Evolutionary conservation across 148 eudicot genomes (phyloP).

Genomic region (Pouteria glomerata): DNA sequence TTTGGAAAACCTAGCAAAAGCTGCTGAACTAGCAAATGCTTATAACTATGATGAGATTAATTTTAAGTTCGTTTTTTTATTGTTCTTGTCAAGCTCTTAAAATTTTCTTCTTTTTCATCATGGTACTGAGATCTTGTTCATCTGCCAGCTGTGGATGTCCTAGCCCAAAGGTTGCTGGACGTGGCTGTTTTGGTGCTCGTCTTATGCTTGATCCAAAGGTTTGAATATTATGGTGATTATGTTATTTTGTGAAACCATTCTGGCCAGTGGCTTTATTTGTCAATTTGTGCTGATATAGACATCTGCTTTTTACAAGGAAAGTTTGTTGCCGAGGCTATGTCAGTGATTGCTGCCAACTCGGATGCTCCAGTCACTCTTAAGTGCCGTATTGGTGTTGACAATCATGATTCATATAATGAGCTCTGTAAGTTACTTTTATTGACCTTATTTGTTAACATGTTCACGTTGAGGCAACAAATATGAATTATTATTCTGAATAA

Average conservation of each 20-base stretch:
- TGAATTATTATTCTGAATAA: too few species aligned
- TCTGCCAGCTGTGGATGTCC: conserved; percentile 91
- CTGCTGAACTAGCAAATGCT: conserved; percentile 67
- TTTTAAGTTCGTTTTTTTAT: conserved; percentile 62
- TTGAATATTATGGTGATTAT: conserved; percentile 12
- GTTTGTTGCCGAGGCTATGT: conserved; percentile 98
- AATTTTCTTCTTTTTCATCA: conserved; percentile 6
- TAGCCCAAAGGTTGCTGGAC: conserved; percentile 92
- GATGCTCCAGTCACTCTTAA: conserved; percentile 91
- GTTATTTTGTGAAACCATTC: neutral
- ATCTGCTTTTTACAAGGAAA: conserved; percentile 54
- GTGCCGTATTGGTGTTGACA: conserved; percentile 95
- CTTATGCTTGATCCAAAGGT: conserved; percentile 99
- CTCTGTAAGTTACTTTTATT: conserved; percentile 58
- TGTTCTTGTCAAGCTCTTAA: conserved; percentile 13
- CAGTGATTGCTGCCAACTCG: conserved; percentile 89
- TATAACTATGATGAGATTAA: conserved; percentile 96
- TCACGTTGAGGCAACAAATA: too few species aligned
- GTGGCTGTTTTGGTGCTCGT: conserved; percentile 91
- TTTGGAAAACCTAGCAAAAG: conserved; percentile 85
- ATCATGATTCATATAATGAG: conserved; percentile 89
- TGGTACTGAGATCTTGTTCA: conserved; percentile 13
- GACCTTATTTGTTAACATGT: too few species aligned
- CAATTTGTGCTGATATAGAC: conserved; percentile 24
- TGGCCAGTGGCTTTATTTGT: conserved; percentile 3